Percentiles rank a stretch among this genome's conserved stretches.
Evolutionary conservation across 345 rosid species (phyloP).

Genomic region (Jatropha curcas): DNA sequence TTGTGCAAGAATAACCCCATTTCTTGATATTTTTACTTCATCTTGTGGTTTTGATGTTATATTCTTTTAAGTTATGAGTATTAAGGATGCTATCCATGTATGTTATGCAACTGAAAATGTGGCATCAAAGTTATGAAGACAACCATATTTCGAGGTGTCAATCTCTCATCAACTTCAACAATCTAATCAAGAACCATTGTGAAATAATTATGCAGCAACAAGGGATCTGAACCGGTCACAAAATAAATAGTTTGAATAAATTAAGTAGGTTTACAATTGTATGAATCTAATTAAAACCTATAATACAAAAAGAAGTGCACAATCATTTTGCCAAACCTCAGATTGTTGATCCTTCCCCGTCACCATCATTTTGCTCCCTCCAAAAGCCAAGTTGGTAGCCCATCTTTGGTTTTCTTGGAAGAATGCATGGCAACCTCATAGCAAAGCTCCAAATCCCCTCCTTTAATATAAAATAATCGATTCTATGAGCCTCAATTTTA

Average conservation of each 20-base stretch:
- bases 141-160: conserved; percentile 47
- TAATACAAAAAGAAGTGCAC: not conserved
- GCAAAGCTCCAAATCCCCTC: conserved; percentile 71
- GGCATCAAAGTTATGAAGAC: conserved; percentile 37
- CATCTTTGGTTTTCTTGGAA: conserved; percentile 37
- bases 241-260: conserved; percentile 36
- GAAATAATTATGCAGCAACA: conserved; percentile 36
- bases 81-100: too few species aligned
- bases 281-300: not conserved
- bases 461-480: conserved; percentile 76
- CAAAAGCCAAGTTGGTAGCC: too few species aligned
- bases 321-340: conserved; percentile 94
- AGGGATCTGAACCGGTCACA: conserved; percentile 41
- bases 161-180: conserved; percentile 42
- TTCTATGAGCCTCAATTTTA: conserved; percentile 71
- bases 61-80: too few species aligned
- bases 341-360: conserved; percentile 48
- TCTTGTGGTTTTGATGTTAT: too few species aligned
- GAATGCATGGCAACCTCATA: conserved; percentile 67
- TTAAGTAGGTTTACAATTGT: conserved; percentile 26
- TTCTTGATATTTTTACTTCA: too few species aligned
- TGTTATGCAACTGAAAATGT: conserved; percentile 32
- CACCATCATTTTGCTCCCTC: conserved; percentile 70
- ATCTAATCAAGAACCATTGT: conserved; percentile 47
- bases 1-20: too few species aligned